phyloP scores from a whole-genome alignment of 164 flowering plant species.

The Macadamia tetraphylla region DNA sequence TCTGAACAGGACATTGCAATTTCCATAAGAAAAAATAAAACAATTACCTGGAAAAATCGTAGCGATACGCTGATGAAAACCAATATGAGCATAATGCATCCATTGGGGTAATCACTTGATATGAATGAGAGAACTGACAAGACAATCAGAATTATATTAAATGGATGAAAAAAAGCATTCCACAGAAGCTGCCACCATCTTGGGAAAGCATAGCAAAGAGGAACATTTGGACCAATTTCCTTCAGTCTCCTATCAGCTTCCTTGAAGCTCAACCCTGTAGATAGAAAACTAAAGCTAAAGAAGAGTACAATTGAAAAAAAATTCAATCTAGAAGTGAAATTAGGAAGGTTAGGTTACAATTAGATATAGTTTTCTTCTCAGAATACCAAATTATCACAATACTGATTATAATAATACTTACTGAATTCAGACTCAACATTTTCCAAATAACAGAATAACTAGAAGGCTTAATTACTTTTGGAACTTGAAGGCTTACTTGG shows the following conservation, averaged over 20 bases:
- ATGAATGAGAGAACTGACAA: slow-evolving; percentile 53
- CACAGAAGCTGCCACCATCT: slow-evolving; percentile 79
- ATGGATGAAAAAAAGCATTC: slow-evolving; percentile 76
- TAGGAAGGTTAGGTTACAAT: too few relatives aligned
- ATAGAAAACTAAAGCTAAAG: neutral
- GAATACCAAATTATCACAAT: too few relatives aligned
- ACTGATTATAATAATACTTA: too few relatives aligned
- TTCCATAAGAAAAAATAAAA: neutral
- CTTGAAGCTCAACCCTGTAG: slow-evolving; percentile 63
- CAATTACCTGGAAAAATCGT: slow-evolving; percentile 61
- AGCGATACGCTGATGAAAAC: slow-evolving; percentile 65
- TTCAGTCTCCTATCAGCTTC: slow-evolving; percentile 64
- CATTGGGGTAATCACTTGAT: slow-evolving; percentile 53
- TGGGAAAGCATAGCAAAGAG: slow-evolving; percentile 45
- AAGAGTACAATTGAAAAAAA: neutral
- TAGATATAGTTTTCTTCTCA: too few relatives aligned
- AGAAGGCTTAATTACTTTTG: too few relatives aligned
- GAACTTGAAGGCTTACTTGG: too few relatives aligned
- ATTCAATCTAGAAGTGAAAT: too few relatives aligned
- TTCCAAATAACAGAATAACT: too few relatives aligned
- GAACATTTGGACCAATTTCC: slow-evolving; percentile 70
- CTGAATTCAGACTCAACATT: too few relatives aligned
- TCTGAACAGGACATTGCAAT: neutral
- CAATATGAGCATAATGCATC: slow-evolving; percentile 57
- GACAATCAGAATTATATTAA: slow-evolving; percentile 62